Conservation (phyloP, 73 alveolate species). For the Tetrahymena malaccensis region DNA sequence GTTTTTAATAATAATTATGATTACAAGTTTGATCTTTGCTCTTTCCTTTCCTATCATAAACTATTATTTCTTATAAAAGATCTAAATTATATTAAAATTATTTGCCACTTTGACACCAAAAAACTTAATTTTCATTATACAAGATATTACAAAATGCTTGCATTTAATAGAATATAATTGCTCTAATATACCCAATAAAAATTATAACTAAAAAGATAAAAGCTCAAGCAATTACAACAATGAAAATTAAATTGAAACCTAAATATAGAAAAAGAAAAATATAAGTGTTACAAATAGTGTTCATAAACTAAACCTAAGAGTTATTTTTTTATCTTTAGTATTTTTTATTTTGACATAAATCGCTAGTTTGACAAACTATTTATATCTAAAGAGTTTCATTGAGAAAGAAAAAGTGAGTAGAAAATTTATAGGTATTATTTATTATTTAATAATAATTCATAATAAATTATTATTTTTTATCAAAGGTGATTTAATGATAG, state of each 20-base stretch:
- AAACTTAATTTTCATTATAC: too few relatives aligned
- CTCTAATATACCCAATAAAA: too few relatives aligned
- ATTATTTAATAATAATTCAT: too few relatives aligned
- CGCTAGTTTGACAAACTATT: background rate
- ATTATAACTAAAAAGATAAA: too few relatives aligned
- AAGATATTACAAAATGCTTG: background rate
- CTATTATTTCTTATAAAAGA: background rate
- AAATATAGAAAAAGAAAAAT: too few relatives aligned
- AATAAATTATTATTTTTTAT: too few relatives aligned
- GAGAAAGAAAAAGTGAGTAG: background rate
- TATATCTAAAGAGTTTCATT: background rate
- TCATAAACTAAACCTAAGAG: background rate
- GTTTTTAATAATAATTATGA: too few relatives aligned
- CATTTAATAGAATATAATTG: background rate
- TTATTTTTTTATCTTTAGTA: background rate
- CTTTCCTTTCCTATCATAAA: background rate
- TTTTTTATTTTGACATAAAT: background rate
- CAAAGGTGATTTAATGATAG: background rate
- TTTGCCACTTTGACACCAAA: background rate
- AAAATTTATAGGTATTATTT: background rate
- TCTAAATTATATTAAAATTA: too few relatives aligned
- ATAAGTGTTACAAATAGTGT: background rate
- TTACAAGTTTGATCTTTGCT: background rate
- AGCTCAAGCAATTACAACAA: too few relatives aligned
- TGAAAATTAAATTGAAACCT: background rate